Evolutionary conservation across 2,329 filamentous ascomycete species (phyloP), one percentile per base, ranked within the genome.

Genomic region (Alternaria arbusti): DNA sequence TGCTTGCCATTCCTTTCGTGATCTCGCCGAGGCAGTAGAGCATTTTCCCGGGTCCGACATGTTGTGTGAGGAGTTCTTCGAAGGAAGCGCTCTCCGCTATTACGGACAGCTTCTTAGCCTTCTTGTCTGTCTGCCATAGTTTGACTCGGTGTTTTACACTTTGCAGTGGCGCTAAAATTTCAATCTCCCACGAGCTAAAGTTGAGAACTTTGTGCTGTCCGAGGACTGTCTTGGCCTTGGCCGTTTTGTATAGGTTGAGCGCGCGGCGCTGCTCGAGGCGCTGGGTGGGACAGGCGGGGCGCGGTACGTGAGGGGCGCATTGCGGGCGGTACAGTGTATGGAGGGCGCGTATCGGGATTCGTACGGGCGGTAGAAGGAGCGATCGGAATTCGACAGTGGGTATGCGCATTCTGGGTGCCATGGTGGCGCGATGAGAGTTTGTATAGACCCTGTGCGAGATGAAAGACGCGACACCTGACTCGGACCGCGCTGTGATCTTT

Each of bases 221-320:
- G 10, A 74, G 57, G 9, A 65, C 57, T 10, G 70, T 73, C 55
- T 64, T 70, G 17, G 73, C 59, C 52, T 36, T 64, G 30, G 75
- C 74, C 17, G 70, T 72, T 58, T 73, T 74, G 70, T 75, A 76
- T 23, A 77, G 70, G 46, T 72, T 65, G 17, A 78, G 59, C 17
- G 65, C 57, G 50, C 75, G 71, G 22, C 65, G 64, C 50, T 72
- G 71, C 12, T 36, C 59, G n/a, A 65, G 62, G 57, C 71, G 70
- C 65, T 63, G 71, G 46, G 67, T 46, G 15, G 51, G 56, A 17
- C 52, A 47, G 40, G 55, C 32, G 51, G 54, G 9, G 26, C 23
- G 32, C 17, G 12, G 49, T 20, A 36, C 46, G 23, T 15, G 12
- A 5, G 56, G 51, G 20, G 54, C 46, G 58, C 66, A 68, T 72